Percentiles rank a stretch among this genome's conserved stretches.
phyloP scores from a whole-genome alignment of 225 moss, liverwort and hornwort genomes.

The Pseudoscleropodium purum region DNA sequence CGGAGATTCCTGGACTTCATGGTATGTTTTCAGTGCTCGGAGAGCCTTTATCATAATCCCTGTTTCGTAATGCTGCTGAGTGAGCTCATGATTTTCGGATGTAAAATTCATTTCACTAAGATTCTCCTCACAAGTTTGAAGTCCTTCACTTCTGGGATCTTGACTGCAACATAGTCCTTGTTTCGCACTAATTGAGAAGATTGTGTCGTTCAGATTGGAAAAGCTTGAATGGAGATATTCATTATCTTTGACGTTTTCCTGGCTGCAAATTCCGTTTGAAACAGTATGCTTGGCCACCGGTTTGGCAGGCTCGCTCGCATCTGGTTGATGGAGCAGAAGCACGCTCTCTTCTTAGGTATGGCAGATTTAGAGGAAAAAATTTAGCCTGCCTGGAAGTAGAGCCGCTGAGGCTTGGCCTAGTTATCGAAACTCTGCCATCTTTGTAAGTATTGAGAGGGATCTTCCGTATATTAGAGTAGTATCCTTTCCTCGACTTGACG shows the following conservation, averaged over 20 bases:
- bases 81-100: not conserved
- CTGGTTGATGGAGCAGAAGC: slow-evolving; percentile 52
- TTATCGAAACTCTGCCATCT: not conserved
- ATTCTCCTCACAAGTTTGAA: not conserved
- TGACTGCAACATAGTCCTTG: not conserved
- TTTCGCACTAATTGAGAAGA: not conserved
- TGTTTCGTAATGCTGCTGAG: not conserved
- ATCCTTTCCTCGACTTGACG: not conserved
- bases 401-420: not conserved
- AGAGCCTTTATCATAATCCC: not conserved
- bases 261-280: not conserved
- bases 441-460: not conserved
- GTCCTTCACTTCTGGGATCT: not conserved
- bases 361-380: not conserved
- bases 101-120: not conserved
- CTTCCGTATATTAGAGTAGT: not conserved
- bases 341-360: slow-evolving; percentile 34
- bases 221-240: not conserved
- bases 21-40: slow-evolving; percentile 8
- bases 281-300: slow-evolving; percentile 55
- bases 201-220: not conserved
- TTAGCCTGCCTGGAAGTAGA: not conserved
- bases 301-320: slow-evolving; percentile 60
- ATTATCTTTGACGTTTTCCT: not conserved
- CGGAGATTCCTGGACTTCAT: slow-evolving; percentile 72